A percentile compares a stretch with the other conserved stretches of the same genome.
Evolutionary conservation across 148 eudicot genomes (phyloP).

Genomic region (Rheum nobile): DNA sequence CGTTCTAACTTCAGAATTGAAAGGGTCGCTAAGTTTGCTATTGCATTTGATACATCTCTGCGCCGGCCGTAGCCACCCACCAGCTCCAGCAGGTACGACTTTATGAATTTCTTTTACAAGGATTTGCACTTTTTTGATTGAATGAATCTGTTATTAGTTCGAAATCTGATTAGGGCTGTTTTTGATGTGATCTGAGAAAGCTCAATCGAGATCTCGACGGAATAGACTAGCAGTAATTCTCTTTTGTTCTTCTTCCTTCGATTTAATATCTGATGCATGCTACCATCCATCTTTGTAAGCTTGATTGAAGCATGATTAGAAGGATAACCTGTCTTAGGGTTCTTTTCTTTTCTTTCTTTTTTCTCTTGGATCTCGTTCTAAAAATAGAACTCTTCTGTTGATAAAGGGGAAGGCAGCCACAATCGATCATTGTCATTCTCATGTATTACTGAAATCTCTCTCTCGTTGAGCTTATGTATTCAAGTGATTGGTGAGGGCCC

Average conservation of each 20-base stretch:
- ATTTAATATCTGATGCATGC: background rate
- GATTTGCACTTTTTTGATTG: background rate
- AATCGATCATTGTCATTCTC: background rate
- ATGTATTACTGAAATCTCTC: background rate
- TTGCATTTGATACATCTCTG: background rate
- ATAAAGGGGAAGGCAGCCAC: background rate
- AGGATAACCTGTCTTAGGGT: background rate
- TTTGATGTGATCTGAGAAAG: background rate
- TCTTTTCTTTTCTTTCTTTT: no score
- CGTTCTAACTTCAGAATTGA: background rate
- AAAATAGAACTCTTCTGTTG: background rate
- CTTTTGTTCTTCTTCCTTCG: background rate
- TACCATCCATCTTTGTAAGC: background rate
- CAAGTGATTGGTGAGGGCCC: background rate
- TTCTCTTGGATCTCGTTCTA: background rate
- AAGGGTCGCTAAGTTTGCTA: background rate
- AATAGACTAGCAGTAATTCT: background rate
- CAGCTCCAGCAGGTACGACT: constrained; percentile 2
- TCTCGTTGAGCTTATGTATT: background rate
- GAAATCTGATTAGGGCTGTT: background rate
- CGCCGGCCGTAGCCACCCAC: background rate
- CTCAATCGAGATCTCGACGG: background rate
- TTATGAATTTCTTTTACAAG: background rate
- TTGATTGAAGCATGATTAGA: background rate
- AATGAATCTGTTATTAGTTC: background rate